These are phyloP conservation scores for Mortierella claussenii DNA, from an alignment of 192 early-diverging fungal species.

Conservation along the genomic window DNA sequence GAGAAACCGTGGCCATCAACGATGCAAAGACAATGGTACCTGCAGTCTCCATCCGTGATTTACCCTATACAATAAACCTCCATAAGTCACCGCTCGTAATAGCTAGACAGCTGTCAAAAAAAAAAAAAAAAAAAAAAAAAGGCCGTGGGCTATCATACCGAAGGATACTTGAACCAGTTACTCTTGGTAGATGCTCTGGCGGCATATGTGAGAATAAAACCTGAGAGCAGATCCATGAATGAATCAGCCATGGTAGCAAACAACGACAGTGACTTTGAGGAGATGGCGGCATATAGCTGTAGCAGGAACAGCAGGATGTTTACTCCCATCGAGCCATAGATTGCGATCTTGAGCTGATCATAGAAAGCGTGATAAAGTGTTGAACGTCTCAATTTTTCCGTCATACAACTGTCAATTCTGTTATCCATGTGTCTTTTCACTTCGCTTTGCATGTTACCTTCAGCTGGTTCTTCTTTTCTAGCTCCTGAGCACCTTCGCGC, in stretches of 20 bases:
- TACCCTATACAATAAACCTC: slow-evolving; percentile 62
- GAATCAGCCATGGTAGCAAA: slow-evolving; percentile 88
- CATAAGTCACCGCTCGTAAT: no score
- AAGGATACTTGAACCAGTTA: slow-evolving; percentile 77
- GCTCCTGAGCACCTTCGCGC: slow-evolving; percentile 51
- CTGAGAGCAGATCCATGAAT: slow-evolving; percentile 83
- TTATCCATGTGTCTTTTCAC: background rate
- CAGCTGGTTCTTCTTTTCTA: slow-evolving; percentile 40
- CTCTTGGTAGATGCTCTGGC: slow-evolving; percentile 67
- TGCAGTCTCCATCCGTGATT: slow-evolving; percentile 83
- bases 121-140: background rate
- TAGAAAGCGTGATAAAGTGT: background rate
- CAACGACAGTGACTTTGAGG: slow-evolving; percentile 76
- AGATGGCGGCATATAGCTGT: slow-evolving; percentile 78
- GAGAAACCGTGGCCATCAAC: slow-evolving; percentile 80
- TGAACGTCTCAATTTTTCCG: background rate
- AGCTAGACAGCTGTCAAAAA: no score
- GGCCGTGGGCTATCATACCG: no score
- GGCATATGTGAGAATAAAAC: slow-evolving; percentile 70
- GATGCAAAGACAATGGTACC: slow-evolving; percentile 86
- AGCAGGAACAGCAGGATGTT: slow-evolving; percentile 75
- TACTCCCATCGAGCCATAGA: slow-evolving; percentile 73
- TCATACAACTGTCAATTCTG: background rate
- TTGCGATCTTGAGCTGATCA: slow-evolving; percentile 68
- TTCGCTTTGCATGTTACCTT: no score